Evolutionary conservation across 352 stramenopile genomes (phyloP).

Genomic region (Phytophthora pseudosyringae): DNA sequence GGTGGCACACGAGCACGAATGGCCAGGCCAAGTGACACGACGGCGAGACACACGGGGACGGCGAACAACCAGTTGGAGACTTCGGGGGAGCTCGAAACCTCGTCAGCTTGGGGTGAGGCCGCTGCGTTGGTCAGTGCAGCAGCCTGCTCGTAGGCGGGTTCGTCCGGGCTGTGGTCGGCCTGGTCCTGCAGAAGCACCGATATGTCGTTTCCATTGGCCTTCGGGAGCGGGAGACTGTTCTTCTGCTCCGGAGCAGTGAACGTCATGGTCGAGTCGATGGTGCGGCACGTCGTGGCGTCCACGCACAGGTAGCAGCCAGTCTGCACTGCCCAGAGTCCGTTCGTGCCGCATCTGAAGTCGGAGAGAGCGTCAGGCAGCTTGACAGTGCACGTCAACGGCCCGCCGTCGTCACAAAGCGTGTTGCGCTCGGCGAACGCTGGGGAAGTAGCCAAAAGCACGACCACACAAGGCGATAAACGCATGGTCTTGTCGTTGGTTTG

Average conservation of each 20-base stretch:
- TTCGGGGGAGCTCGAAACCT: neutral
- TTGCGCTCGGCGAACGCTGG: constrained; percentile 23
- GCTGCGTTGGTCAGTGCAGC: constrained; percentile 14
- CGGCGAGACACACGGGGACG: constrained; percentile 44
- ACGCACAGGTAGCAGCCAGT: constrained; percentile 64
- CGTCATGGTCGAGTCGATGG: neutral
- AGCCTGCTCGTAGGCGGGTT: constrained; percentile 20
- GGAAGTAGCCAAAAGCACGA: constrained; percentile 12
- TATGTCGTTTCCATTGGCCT: constrained; percentile 38
- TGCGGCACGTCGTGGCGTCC: constrained; percentile 35
- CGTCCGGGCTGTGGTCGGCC: constrained; percentile 16
- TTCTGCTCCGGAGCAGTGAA: constrained; percentile 1
- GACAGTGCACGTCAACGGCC: constrained; percentile 26
- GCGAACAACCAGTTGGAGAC: constrained; percentile 60
- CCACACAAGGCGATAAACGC: neutral
- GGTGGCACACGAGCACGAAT: constrained; percentile 23
- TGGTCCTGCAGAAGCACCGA: constrained; percentile 33
- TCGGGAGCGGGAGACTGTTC: constrained; percentile 13
- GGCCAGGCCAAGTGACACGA: constrained; percentile 51
- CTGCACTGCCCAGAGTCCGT: constrained; percentile 48
- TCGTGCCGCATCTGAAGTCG: constrained; percentile 21
- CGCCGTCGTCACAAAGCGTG: constrained; percentile 46
- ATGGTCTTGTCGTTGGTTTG: constrained; percentile 10
- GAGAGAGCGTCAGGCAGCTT: neutral
- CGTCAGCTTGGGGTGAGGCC: constrained; percentile 10